Conservation (phyloP, 2,329 filamentous ascomycete genomes). For the Xylariales sp. region DNA sequence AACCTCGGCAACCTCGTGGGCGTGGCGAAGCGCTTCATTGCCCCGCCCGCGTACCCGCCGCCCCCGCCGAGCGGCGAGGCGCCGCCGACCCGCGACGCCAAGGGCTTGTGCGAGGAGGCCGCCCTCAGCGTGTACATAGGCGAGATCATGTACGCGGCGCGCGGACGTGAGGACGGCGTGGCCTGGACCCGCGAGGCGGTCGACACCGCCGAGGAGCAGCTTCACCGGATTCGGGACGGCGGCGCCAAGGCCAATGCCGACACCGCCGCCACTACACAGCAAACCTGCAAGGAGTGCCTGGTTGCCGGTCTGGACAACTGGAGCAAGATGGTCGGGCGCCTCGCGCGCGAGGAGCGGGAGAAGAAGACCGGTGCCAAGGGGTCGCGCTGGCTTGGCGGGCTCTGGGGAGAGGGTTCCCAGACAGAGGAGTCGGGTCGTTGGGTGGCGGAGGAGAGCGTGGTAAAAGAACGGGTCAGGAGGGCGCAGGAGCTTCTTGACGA, state of each 20-base stretch:
- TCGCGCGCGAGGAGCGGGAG: constrained; percentile 49
- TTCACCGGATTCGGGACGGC: constrained; percentile 34
- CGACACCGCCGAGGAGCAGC: constrained; percentile 69
- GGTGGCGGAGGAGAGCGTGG: constrained; percentile 51
- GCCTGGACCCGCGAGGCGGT: constrained; percentile 89
- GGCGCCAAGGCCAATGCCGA: constrained; percentile 21
- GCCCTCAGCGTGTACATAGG: constrained; percentile 86
- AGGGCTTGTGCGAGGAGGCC: constrained; percentile 77
- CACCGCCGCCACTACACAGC: constrained; percentile 31
- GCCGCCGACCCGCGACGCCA: constrained; percentile 58
- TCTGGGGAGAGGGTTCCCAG: constrained; percentile 31
- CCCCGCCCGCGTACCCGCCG: constrained; percentile 63
- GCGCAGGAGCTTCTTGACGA: constrained; percentile 50
- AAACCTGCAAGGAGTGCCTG: constrained; percentile 73
- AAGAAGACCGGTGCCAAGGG: constrained; percentile 18
- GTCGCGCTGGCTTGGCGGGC: constrained; percentile 31
- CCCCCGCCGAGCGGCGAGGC: constrained; percentile 66
- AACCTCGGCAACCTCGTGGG: constrained; percentile 20
- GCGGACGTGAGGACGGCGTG: constrained; percentile 64
- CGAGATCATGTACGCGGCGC: constrained; percentile 76
- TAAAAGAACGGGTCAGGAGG: constrained; percentile 45
- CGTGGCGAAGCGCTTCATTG: constrained; percentile 23
- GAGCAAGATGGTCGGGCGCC: constrained; percentile 69
- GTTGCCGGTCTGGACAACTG: constrained; percentile 75
- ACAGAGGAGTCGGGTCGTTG: constrained; percentile 40